These are phyloP conservation scores for Forsythia suspensa DNA, from an alignment of 257 asterid genomes.

Conservation along the genomic window DNA sequence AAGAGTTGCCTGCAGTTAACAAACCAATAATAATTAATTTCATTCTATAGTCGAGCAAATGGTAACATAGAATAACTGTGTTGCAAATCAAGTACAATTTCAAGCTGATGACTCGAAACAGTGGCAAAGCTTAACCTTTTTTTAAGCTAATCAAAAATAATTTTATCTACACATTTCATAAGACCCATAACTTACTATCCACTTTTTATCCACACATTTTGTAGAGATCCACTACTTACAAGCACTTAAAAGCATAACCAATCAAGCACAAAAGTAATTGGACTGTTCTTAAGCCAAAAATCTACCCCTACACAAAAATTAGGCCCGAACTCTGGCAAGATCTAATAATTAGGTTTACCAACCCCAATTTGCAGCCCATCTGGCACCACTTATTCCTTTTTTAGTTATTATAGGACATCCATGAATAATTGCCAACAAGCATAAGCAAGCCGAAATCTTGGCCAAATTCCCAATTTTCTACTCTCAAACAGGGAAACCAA, in stretches of 20 bases:
- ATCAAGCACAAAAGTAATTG: no score
- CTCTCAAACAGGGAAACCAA: background rate
- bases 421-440: background rate
- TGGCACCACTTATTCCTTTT: background rate
- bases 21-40: background rate
- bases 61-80: background rate
- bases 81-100: background rate
- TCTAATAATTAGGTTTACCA: background rate
- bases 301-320: background rate
- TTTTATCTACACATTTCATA: no score
- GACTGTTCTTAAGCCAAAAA: background rate
- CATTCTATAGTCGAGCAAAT: background rate
- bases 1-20: conserved; percentile 55
- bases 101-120: background rate
- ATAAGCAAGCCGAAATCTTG: background rate
- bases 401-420: background rate
- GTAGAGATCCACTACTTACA: no score
- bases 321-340: background rate
- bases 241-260: no score
- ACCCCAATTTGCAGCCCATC: background rate
- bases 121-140: background rate
- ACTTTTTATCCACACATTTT: no score
- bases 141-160: background rate
- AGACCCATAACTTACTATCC: no score
- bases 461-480: background rate